Base-by-base conservation (phyloP, 148 eudicot genomes). In the Spergularia bocconei region DNA sequence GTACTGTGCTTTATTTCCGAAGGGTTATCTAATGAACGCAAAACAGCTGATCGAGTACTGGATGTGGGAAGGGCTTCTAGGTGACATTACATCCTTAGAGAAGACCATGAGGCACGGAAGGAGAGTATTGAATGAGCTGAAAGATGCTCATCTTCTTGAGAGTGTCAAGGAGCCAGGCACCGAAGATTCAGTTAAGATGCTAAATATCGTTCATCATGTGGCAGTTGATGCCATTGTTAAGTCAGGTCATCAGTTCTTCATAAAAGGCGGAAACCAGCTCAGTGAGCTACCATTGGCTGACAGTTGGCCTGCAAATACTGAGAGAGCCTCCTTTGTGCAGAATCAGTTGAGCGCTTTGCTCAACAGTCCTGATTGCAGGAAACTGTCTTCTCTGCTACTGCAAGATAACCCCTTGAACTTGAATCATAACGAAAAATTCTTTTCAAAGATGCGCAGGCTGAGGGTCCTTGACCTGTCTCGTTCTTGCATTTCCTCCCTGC, bases 1-100 rank as follows among this genome's bases (percentile, higher is more conserved):
- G 50, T 72, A 56, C 15, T 79, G 85, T 69, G 80, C 80, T 11
- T 73, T 83, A 48, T 83, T 72, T 44, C 85, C 85, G 8, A 73
- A 73, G 61, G 78, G 71, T 56, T 75, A 76, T 62, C 13, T 65
- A 13, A 76, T 83, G 75, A 72, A 79, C 50, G 21, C 69, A 2
- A 75, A 50, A 57, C 75, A 76, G 58, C 21, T 83, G 65, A 79
- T 83, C 48, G 85, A 83, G 66, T 79, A 79, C 13, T 83, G 82
- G 85, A 73, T 83, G 68, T 83, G 80, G 75, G 85, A 83, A 63
- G 85, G 82, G 59, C 69, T 76, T 53, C 70, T 79, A 13, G 85
- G 82, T 33, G 23, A 54, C 15, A 69, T 79, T n/a, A 52, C 39
- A 23, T 71, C 82, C 4, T 21, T 79, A 19, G 75, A 72, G 19